These are phyloP conservation scores for Fusarium concolor DNA, from an alignment of 2,329 filamentous ascomycete species.

Conservation along the genomic window DNA sequence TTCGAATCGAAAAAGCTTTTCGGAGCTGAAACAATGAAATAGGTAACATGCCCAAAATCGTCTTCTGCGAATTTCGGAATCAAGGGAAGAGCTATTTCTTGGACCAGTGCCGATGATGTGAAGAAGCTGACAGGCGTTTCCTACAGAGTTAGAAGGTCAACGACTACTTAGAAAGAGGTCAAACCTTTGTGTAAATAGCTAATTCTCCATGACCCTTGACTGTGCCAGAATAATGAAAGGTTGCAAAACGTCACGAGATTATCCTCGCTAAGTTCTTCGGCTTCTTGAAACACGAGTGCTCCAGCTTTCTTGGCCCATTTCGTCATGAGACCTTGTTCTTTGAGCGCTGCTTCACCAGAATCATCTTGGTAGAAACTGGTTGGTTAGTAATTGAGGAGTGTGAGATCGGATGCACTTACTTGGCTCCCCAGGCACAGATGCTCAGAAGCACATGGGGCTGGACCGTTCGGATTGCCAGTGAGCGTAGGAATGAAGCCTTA, in stretches of 20 bases:
- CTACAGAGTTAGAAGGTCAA: not conserved
- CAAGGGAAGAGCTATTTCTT: not conserved
- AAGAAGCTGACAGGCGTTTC: constrained; percentile 34
- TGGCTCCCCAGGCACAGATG: constrained; percentile 38
- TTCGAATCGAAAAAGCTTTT: not conserved
- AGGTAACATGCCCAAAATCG: constrained; percentile 1
- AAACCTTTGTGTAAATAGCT: constrained; percentile 38
- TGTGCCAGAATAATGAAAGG: constrained; percentile 39
- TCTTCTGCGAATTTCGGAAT: fast-evolving
- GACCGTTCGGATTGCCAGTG: not conserved
- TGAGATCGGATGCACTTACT: constrained; percentile 3
- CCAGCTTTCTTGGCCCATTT: constrained; percentile 34
- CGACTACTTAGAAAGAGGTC: fast-evolving
- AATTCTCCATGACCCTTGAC: constrained; percentile 37
- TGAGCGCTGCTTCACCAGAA: fast-evolving
- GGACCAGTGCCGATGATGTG: constrained; percentile 11
- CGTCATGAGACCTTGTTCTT: not conserved
- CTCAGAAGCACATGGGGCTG: constrained; percentile 23
- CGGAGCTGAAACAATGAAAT: constrained; percentile 4
- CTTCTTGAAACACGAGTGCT: constrained; percentile 20
- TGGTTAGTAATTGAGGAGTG: fast-evolving
- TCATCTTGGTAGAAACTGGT: constrained; percentile 32
- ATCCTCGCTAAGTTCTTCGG: constrained; percentile 19
- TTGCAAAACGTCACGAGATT: constrained; percentile 36
- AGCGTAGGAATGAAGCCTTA: not conserved